Percentiles rank a stretch among this genome's conserved stretches.
Evolutionary conservation across 306 rosid genomes (phyloP).

Genomic region (Quercus dentata): DNA sequence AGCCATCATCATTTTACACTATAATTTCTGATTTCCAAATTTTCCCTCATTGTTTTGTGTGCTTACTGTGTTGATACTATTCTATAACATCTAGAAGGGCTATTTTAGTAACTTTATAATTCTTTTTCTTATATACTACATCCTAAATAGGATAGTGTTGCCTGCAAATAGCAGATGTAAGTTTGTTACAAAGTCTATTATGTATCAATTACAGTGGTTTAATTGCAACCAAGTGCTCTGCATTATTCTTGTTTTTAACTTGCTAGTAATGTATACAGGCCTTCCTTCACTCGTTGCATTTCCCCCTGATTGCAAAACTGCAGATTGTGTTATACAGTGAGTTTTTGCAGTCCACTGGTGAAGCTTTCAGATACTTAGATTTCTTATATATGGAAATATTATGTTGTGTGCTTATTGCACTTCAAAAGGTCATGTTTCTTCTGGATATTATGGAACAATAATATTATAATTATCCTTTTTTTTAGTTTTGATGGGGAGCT

Average conservation of each 20-base stretch:
- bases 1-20: not conserved
- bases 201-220: not conserved
- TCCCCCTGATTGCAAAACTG: conserved; percentile 57
- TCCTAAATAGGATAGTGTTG: not conserved
- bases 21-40: not conserved
- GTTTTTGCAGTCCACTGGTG: conserved; percentile 17
- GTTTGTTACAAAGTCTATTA: not conserved
- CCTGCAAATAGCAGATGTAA: not conserved
- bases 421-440: conserved; percentile 2
- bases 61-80: not conserved
- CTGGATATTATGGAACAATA: not conserved
- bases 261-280: conserved; percentile 41
- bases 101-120: not conserved
- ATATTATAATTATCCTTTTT: not conserved
- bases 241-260: conserved; percentile 10
- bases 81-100: not conserved
- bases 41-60: not conserved
- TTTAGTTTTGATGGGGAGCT: conserved; percentile 70
- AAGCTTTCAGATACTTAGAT: not conserved
- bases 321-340: conserved; percentile 73
- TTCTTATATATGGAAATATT: not conserved
- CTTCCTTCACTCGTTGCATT: conserved; percentile 75
- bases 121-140: not conserved
- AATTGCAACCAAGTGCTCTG: not conserved
- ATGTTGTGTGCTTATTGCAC: not conserved